These are phyloP conservation scores for Salix dunnii DNA, from an alignment of 345 rosid genomes.

Conservation along the genomic window DNA sequence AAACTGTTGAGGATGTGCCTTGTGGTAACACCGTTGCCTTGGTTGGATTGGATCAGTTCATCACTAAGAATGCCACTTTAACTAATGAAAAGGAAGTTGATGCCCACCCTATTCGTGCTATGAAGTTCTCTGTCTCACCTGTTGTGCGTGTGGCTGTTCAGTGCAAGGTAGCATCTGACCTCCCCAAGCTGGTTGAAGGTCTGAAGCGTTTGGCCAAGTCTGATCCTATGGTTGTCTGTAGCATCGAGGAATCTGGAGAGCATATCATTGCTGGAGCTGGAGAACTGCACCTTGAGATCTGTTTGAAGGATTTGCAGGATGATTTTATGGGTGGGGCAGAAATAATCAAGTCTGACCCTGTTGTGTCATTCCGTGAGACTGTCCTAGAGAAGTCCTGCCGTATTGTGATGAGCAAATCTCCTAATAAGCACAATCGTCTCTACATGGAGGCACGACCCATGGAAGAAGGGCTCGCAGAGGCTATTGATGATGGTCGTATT, in stretches of 20 bases:
- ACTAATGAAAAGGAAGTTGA: conserved; percentile 80
- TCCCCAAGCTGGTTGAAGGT: conserved; percentile 84
- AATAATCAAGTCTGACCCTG: conserved; percentile 67
- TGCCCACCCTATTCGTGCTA: conserved; percentile 86
- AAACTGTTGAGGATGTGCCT: conserved; percentile 80
- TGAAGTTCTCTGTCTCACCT: conserved; percentile 87
- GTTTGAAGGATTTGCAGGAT: conserved; percentile 70
- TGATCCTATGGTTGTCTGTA: conserved; percentile 81
- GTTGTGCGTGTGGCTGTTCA: conserved; percentile 89
- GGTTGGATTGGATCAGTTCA: conserved; percentile 73
- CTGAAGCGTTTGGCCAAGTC: conserved; percentile 79
- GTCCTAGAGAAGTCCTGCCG: conserved; percentile 56
- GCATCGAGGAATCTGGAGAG: conserved; percentile 75
- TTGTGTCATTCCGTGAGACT: conserved; percentile 76
- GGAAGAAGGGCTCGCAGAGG: conserved; percentile 83
- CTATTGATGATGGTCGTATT: conserved; percentile 74
- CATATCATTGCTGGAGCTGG: conserved; percentile 89
- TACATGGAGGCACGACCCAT: conserved; percentile 83
- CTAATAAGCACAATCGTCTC: conserved; percentile 76
- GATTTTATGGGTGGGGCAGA: conserved; percentile 91
- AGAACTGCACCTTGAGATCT: conserved; percentile 72
- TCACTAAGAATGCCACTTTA: conserved; percentile 74
- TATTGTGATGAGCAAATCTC: conserved; percentile 56
- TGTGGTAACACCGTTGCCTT: conserved; percentile 81
- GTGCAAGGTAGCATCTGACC: conserved; percentile 83